Base-by-base conservation (phyloP, 2,329 filamentous ascomycete genomes). In the Fonsecaea erecta region DNA sequence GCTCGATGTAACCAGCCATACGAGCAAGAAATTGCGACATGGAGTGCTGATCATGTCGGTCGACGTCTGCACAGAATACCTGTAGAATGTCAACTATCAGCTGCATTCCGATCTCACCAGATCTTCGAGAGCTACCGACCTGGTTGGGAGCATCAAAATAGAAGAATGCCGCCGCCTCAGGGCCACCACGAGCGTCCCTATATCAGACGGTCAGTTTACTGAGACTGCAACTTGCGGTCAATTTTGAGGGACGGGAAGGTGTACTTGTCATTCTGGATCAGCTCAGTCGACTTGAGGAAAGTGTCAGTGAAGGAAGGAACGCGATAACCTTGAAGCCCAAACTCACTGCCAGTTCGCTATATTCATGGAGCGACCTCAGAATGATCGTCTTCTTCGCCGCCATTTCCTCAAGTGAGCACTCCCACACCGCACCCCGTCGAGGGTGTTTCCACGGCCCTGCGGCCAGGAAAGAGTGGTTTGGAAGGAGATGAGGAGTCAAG, bases 11-110 rank as follows among this genome's bases (percentile, higher is more conserved):
- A 6, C 46, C 60, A 16, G 65, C 60, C 26, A 71, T 48, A 21
- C 55, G 64, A n/a, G 46, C 26, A 4, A 68, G 51, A 43, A 72
- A 63, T 16, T 63, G 16, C 28, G 32, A 52, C 26, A 68, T 46
- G 1, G 65, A 60, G 11, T 61, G 32, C 21, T 64, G 52, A 43
- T 69, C 67, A 24, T 16, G 35, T n/a, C 8, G 26, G 28, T 71
- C 65, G 16, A 68, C 34, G n/a, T 69, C 68, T n/a, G 64, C 52
- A 12, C 54, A 64, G 54, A 71, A 71, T 6, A 58, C 52, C 69
- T 71, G 40, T 16, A 21, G 18, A 26, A 21, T 18, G 14, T 43
- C 26, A 2, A n/a, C 16, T 18, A 52, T 70, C 52, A 70, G 68
- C 37, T 16, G 37, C 35, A 18, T 59, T 32, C 8, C 12, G 16